Conservation (phyloP, 257 asterid species). For the Handroanthus guayacan region DNA sequence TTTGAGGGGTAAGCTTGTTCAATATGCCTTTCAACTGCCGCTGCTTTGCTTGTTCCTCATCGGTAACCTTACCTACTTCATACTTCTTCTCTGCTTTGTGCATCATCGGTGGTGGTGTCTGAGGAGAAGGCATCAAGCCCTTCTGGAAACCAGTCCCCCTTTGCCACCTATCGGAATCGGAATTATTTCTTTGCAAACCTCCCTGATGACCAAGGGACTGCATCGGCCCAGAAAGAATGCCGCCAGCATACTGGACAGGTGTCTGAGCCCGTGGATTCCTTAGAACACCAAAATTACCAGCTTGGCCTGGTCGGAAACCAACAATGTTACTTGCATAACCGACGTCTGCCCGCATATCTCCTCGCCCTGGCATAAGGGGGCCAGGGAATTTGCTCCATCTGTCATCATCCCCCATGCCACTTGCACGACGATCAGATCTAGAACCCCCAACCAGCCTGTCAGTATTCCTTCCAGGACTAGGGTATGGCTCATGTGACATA, state of each 20-base stretch:
- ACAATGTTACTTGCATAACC: conserved; percentile 45
- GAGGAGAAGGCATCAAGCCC: conserved; percentile 86
- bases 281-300: conserved; percentile 63
- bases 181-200: conserved; percentile 61
- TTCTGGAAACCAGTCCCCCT: conserved; percentile 76
- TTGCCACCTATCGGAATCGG: conserved; percentile 92
- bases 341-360: conserved; percentile 56
- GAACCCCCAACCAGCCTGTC: conserved; percentile 61
- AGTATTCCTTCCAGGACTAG: conserved; percentile 60
- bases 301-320: conserved; percentile 57
- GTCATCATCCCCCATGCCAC: conserved; percentile 69
- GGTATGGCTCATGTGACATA: conserved; percentile 52
- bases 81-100: conserved; percentile 91
- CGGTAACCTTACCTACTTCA: conserved; percentile 81
- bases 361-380: conserved; percentile 58
- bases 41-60: conserved; percentile 90
- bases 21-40: conserved; percentile 82
- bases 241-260: conserved; percentile 57
- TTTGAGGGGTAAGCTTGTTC: conserved; percentile 98
- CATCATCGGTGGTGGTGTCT: conserved; percentile 66
- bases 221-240: conserved; percentile 72
- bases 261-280: conserved; percentile 68
- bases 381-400: conserved; percentile 68
- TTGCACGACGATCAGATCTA: conserved; percentile 71
- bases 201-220: conserved; percentile 71